phyloP scores from a whole-genome alignment of 495 filamentous ascomycete genomes.

The Clohesyomyces aquaticus region DNA sequence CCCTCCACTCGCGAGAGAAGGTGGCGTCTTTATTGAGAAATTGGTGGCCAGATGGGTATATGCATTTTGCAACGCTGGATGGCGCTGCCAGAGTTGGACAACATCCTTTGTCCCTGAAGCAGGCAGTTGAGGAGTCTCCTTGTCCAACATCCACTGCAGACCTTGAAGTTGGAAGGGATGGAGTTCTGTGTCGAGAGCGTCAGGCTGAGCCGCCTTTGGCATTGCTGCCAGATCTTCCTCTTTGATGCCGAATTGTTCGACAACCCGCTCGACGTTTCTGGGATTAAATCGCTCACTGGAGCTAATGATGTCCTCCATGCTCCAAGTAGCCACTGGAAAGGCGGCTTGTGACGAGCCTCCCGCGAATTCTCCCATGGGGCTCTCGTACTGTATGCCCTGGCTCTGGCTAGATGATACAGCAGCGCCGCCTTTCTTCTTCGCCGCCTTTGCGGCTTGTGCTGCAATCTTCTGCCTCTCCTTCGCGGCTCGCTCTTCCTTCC shows the following conservation, averaged over 20 bases:
- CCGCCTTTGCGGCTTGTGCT: constrained; percentile 32
- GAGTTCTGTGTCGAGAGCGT: constrained; percentile 63
- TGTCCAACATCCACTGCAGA: constrained; percentile 78
- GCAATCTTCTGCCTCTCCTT: constrained; percentile 40
- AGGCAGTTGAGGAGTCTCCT: constrained; percentile 73
- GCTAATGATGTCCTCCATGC: constrained; percentile 65
- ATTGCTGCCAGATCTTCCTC: constrained; percentile 73
- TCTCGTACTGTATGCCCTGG: constrained; percentile 23
- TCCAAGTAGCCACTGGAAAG: constrained; percentile 41
- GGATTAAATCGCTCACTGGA: constrained; percentile 72
- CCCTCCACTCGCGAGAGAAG: constrained; percentile 74
- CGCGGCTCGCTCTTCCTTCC: constrained; percentile 50
- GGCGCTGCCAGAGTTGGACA: constrained; percentile 80
- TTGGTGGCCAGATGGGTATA: constrained; percentile 81
- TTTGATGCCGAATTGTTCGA: constrained; percentile 67
- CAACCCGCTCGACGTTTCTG: constrained; percentile 66
- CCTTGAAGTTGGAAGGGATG: constrained; percentile 84
- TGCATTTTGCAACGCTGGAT: constrained; percentile 47
- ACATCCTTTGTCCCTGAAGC: constrained; percentile 61
- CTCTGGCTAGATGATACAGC: constrained; percentile 5
- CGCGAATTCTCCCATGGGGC: constrained; percentile 40
- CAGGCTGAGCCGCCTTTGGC: constrained; percentile 72
- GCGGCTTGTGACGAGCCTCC: constrained; percentile 34
- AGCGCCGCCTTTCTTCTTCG: constrained; percentile 37
- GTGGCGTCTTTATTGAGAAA: constrained; percentile 59